phyloP scores from a whole-genome alignment of 2,329 filamentous ascomycete genomes.

The Botrytis deweyae region DNA sequence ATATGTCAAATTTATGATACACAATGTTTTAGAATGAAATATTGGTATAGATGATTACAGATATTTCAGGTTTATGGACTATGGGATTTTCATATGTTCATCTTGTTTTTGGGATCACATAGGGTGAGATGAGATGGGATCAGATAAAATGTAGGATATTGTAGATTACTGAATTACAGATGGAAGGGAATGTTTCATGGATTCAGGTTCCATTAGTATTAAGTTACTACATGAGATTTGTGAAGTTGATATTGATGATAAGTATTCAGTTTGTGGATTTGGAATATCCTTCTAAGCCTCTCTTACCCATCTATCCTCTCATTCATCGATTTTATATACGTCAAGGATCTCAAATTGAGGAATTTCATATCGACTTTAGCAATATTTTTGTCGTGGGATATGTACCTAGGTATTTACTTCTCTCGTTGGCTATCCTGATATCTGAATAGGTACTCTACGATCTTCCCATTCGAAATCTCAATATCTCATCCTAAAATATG shows the following conservation, averaged over 20 bases:
- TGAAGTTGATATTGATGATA: neutral
- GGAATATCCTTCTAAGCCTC: neutral
- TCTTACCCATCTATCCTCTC: no score
- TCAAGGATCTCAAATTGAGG: neutral
- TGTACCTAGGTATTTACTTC: fast-evolving
- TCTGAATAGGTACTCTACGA: no score
- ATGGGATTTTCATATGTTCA: neutral
- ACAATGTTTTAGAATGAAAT: neutral
- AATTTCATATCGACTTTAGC: no score
- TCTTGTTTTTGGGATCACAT: neutral
- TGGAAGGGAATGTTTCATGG: neutral
- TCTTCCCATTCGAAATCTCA: no score
- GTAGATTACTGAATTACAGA: neutral
- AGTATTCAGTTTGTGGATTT: no score
- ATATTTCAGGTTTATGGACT: neutral
- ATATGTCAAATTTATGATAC: neutral
- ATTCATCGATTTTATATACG: no score
- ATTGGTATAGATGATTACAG: fast-evolving
- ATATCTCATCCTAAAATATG: no score
- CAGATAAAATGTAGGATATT: neutral
- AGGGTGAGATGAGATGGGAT: neutral
- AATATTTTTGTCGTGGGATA: no score
- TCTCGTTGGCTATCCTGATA: fast-evolving
- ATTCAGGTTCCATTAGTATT: no score
- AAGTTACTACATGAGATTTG: neutral